Evolutionary conservation across 1,284 basidiomycete genomes (phyloP), one percentile per base, ranked within the genome.

Genomic region (Cutaneotrichosporon sp.): DNA sequence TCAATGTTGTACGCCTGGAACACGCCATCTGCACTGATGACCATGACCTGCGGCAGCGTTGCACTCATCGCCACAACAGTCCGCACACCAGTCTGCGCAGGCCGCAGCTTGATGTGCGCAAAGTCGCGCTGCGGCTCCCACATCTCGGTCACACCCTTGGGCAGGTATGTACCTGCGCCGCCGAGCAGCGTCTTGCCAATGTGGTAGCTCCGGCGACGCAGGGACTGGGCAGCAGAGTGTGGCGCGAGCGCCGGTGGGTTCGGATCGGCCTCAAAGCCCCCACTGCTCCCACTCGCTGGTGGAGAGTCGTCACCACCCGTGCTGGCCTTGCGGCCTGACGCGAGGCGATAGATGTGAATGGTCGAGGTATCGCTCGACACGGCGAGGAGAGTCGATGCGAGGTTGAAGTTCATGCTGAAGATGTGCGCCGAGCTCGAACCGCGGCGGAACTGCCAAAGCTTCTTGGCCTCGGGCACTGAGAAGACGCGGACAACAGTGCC

Each of bases 111-210:
- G 66, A 97, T 83, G 77, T 87, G 95, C 0, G 97, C 96, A 79
- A 99, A 99, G 77, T 97, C 96, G 5, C 97, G 84, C 56, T 90
- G 86, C 0, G 97, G 96, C 74, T 99, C 97, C 95, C 95, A 99
- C 83, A 98, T 89, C 77, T 97, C 95, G 11, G 94, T 92, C 42
- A 99, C 80, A 2, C 92, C 89, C 70, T 89, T 89, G 0, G 96
- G 97, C 8, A 98, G 84, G 76, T 97, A 97, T 0, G 90, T 90
- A 7, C 95, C 93, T 14, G 96, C 87, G 0, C 89, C 89, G 14
- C 89, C 85, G 0, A 92, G 90, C 40, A 95, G 79, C 63, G 85
- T 87, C 78, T 91, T 90, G 16, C 91, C 91, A 67, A 95, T 79
- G 64, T 90, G 87, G 70, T 91, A 76, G 2, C 90, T 92, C 64